phyloP scores from a whole-genome alignment of 1,284 basidiomycete genomes.

The Apiotrichum siamense region DNA sequence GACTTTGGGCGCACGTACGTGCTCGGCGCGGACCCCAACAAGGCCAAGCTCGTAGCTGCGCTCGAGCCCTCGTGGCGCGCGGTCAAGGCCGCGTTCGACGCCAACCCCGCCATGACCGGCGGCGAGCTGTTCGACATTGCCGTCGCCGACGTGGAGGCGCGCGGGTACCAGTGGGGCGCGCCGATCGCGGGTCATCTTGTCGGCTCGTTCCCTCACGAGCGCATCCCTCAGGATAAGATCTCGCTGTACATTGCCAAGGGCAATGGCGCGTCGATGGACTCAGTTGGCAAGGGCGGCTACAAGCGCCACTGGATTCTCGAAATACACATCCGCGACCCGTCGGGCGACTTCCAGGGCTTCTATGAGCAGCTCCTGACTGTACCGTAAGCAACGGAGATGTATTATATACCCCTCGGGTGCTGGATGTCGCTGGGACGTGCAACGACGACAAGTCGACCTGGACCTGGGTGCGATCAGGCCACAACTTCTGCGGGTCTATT shows the following conservation, averaged over 20 bases:
- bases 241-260: constrained; percentile 14
- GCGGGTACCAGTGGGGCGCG: constrained; percentile 13
- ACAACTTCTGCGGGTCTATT: no score
- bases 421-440: no score
- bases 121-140: constrained; percentile 14
- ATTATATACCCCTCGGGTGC: no score
- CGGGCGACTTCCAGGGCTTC: constrained; percentile 12
- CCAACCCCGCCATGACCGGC: constrained; percentile 11
- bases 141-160: not conserved
- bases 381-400: no score
- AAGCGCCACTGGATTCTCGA: constrained; percentile 17
- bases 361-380: constrained; percentile 14
- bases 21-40: constrained; percentile 12
- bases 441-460: no score
- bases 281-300: constrained; percentile 9
- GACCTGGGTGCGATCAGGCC: no score
- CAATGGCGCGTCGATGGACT: constrained; percentile 3
- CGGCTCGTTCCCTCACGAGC: constrained; percentile 17
- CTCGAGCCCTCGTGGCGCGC: constrained; percentile 14
- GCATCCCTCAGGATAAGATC: constrained; percentile 18
- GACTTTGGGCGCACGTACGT: constrained; percentile 20
- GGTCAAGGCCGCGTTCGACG: constrained; percentile 14
- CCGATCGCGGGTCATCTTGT: constrained; percentile 12
- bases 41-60: constrained; percentile 7
- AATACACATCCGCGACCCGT: constrained; percentile 12